Evolutionary conservation across 306 rosid species (phyloP), one percentile per base, ranked within the genome.

Genomic region (Lupinus albus): DNA sequence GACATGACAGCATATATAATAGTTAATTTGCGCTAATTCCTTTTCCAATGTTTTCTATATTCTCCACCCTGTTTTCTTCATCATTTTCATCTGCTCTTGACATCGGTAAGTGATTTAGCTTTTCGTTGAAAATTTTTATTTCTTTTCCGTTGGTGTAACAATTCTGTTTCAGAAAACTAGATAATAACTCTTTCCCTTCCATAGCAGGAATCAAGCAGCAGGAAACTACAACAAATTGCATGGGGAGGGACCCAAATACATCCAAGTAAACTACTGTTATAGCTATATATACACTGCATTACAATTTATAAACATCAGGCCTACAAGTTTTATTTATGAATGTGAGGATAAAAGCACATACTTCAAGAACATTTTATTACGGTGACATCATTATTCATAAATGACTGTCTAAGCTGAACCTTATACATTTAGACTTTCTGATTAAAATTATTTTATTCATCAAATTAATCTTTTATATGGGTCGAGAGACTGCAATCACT

Each of bases 111-210:
- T n/a, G 12, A 6, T 63, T n/a, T 33, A 54, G 44, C 60, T 55
- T 65, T 45, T 4, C 36, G 8, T 6, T 11, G 13, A 32, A 13
- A 28, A 11, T 0, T 44, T 54, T 65, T 20, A 46, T 33, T 60
- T 73, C n/a, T 38, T 28, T 55, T 28, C 59, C 8, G 9, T 53
- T 32, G 20, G 38, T 32, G 58, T 65, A 65, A 28, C 8, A 42
- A 8, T 32, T 4, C 16, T 14, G 20, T 42, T 60, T 10, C 58
- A 11, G 36, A 39, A 14, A 25, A 67, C 56, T 28, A 39, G 7
- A 59, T 53, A 3, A 28, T 41, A 21, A 25, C 28, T 25, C 13
- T 16, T 30, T 35, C 25, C 42, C 17, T 66, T 70, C 15, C 55
- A 14, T 12, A 16, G 61, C 50, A 59, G 68, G 18, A 21, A 12